phyloP scores from a whole-genome alignment of 2,329 filamentous ascomycete genomes.

The Emericellopsis cladophorae region DNA sequence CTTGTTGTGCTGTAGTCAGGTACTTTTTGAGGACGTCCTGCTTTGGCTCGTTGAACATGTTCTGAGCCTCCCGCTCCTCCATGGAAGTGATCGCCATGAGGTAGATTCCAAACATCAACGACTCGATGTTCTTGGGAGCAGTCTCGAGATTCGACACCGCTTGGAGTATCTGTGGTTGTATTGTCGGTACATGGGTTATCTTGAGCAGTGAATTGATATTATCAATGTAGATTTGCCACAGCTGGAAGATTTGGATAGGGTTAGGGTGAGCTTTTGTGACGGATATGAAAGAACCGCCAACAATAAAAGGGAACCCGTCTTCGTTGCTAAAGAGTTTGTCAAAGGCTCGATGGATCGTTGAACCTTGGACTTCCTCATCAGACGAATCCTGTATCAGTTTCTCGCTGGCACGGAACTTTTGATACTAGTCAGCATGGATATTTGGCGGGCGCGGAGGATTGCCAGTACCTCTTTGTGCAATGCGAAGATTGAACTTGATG shows the following conservation, averaged over 20 bases:
- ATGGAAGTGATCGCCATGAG: constrained; percentile 45
- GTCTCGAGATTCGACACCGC: constrained; percentile 42
- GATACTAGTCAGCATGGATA: neutral
- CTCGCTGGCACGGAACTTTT: constrained; percentile 39
- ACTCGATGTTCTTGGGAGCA: constrained; percentile 45
- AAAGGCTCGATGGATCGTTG: constrained; percentile 44
- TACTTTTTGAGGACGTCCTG: constrained; percentile 36
- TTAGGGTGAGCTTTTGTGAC: constrained; percentile 38
- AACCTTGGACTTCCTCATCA: constrained; percentile 43
- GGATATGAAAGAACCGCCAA: constrained; percentile 28
- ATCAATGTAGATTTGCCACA: constrained; percentile 59
- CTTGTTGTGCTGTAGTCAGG: constrained; percentile 47
- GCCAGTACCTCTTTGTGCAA: constrained; percentile 35
- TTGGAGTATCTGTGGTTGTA: constrained; percentile 52
- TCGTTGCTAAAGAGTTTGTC: constrained; percentile 44
- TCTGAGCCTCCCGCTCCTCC: constrained; percentile 39
- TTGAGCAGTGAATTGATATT: constrained; percentile 60
- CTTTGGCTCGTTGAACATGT: constrained; percentile 41
- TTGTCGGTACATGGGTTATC: constrained; percentile 51
- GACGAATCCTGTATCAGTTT: constrained; percentile 38
- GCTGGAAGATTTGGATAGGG: constrained; percentile 45
- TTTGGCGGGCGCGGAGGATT: neutral
- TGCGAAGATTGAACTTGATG: constrained; percentile 8
- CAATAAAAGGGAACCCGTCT: constrained; percentile 45
- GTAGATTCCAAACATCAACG: constrained; percentile 57